These are phyloP conservation scores for Trichosporon ovoides DNA, from an alignment of 1,284 basidiomycete genomes.

Conservation along the genomic window DNA sequence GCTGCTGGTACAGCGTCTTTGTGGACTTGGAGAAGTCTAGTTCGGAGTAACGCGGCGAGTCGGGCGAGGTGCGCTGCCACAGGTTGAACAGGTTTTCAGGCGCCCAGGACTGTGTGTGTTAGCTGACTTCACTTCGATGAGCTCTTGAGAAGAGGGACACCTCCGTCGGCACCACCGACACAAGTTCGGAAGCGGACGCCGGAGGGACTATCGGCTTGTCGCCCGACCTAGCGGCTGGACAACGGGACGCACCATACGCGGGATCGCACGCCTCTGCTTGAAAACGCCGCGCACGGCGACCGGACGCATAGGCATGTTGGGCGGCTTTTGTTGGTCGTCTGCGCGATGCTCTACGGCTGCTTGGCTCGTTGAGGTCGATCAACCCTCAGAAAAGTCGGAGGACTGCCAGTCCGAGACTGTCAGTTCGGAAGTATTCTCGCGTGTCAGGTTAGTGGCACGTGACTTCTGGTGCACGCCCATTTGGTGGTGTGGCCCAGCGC, in stretches of 20 bases:
- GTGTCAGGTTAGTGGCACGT: too few relatives aligned
- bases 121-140: too few relatives aligned
- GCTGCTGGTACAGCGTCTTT: constrained; percentile 80
- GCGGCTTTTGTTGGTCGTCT: background rate
- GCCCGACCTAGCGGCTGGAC: too few relatives aligned
- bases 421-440: too few relatives aligned
- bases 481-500: too few relatives aligned
- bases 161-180: too few relatives aligned
- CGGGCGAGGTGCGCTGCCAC: constrained; percentile 57
- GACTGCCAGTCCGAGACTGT: too few relatives aligned
- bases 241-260: constrained; percentile 41
- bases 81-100: constrained; percentile 73
- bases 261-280: constrained; percentile 39
- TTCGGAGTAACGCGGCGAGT: constrained; percentile 52
- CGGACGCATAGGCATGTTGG: constrained; percentile 19
- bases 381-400: constrained; percentile 17
- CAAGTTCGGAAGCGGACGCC: too few relatives aligned
- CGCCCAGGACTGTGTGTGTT: constrained; percentile 79
- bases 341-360: constrained; percentile 1
- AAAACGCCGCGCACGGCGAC: constrained; percentile 20
- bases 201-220: too few relatives aligned
- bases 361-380: background rate
- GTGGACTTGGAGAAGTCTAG: constrained; percentile 57
- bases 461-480: too few relatives aligned
- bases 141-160: too few relatives aligned